Percentiles rank a stretch among this genome's conserved stretches.
These are phyloP conservation scores for Rutstroemia sp. DNA, from an alignment of 2,329 filamentous ascomycete genomes.

Conservation along the genomic window DNA sequence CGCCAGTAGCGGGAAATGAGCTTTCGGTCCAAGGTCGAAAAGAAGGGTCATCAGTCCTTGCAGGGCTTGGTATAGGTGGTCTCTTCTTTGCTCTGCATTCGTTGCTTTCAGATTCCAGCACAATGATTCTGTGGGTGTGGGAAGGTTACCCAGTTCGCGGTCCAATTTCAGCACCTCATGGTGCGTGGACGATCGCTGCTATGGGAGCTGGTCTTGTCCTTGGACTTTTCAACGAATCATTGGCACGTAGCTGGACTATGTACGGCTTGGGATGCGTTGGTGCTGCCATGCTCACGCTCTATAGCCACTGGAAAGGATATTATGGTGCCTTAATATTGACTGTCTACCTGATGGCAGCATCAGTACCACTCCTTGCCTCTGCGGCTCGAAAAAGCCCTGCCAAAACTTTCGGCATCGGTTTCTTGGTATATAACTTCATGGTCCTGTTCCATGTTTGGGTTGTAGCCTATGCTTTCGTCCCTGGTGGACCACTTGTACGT, in stretches of 20 bases:
- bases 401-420: slow-evolving; percentile 78
- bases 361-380: slow-evolving; percentile 66
- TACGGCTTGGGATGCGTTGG: slow-evolving; percentile 74
- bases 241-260: slow-evolving; percentile 71
- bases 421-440: slow-evolving; percentile 86
- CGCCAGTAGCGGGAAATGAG: slow-evolving; percentile 38
- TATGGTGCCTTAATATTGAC: slow-evolving; percentile 72
- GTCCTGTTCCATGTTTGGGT: slow-evolving; percentile 99
- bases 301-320: slow-evolving; percentile 81
- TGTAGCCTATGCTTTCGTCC: slow-evolving; percentile 96
- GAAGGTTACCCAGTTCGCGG: slow-evolving; percentile 89
- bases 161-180: slow-evolving; percentile 82
- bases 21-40: slow-evolving; percentile 44
- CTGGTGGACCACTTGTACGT: slow-evolving; percentile 82
- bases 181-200: slow-evolving; percentile 73
- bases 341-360: slow-evolving; percentile 73
- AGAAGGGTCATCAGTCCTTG: slow-evolving; percentile 61
- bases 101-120: slow-evolving; percentile 90
- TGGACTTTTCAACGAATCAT: slow-evolving; percentile 63
- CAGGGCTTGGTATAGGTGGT: slow-evolving; percentile 72
- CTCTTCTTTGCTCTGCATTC: slow-evolving; percentile 88
- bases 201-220: slow-evolving; percentile 78
- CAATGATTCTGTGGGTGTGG: slow-evolving; percentile 98
- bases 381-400: slow-evolving; percentile 72
- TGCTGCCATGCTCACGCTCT: slow-evolving; percentile 69